Percentiles rank a stretch among this genome's conserved stretches.
Evolutionary conservation across 805 yeast genomes (phyloP).

Genomic region (Metschnikowia proteae): DNA sequence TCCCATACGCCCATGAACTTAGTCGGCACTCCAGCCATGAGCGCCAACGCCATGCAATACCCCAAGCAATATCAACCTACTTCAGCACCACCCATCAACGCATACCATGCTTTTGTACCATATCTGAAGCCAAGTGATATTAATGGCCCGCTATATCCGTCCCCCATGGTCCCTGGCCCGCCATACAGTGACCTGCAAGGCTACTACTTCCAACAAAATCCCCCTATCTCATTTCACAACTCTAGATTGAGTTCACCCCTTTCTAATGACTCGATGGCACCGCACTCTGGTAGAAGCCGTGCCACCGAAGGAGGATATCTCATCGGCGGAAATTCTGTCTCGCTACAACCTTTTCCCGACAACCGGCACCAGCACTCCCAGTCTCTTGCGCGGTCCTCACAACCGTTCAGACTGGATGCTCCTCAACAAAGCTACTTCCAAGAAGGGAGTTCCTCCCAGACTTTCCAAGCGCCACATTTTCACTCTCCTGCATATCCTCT

Average conservation of each 20-base stretch:
- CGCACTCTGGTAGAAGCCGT: conserved; percentile 2
- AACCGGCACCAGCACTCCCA: background rate
- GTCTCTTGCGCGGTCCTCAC: background rate
- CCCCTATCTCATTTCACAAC: background rate
- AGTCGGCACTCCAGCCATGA: background rate
- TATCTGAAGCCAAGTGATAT: background rate
- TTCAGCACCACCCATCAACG: background rate
- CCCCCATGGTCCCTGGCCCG: background rate
- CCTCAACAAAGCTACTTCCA: background rate
- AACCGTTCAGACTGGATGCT: background rate
- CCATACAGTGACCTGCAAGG: background rate
- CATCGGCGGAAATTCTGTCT: background rate
- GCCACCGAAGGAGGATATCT: background rate
- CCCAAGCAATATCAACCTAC: background rate
- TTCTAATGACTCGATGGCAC: background rate
- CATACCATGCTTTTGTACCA: background rate
- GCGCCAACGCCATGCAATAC: background rate
- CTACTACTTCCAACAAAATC: background rate
- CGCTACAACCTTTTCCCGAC: background rate
- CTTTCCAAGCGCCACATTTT: background rate
- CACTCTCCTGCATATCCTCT: background rate
- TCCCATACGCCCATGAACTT: background rate
- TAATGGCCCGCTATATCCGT: background rate
- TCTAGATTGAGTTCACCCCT: background rate
- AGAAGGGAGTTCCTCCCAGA: background rate